phyloP scores from a whole-genome alignment of 1,284 basidiomycete species.

The Prillingera fragicola region DNA sequence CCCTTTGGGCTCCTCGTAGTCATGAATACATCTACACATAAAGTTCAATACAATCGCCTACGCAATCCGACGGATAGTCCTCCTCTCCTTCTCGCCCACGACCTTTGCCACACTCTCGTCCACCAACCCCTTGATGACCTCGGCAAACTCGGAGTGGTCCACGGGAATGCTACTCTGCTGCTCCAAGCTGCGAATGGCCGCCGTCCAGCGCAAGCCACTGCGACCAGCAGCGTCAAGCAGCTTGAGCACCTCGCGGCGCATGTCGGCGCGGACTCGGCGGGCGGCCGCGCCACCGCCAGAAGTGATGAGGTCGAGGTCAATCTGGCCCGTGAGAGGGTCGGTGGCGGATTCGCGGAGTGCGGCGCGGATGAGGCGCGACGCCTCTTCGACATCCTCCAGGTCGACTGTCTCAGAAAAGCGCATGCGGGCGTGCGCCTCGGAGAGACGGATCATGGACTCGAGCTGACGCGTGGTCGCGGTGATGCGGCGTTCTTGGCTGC shows the following conservation, averaged over 20 bases:
- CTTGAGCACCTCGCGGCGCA: conserved; percentile 65
- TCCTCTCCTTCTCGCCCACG: conserved; percentile 74
- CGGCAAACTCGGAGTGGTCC: conserved; percentile 69
- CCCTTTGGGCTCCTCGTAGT: no score
- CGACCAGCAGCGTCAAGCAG: conserved; percentile 61
- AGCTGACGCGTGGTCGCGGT: conserved; percentile 97
- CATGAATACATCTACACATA: no score
- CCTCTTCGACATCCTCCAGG: conserved; percentile 81
- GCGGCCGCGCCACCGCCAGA: conserved; percentile 84
- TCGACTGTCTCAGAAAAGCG: conserved; percentile 80
- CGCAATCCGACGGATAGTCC: conserved; percentile 61
- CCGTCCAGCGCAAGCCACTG: conserved; percentile 69
- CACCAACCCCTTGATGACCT: conserved; percentile 71
- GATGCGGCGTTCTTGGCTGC: conserved; percentile 83
- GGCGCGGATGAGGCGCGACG: conserved; percentile 85
- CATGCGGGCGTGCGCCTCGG: conserved; percentile 95
- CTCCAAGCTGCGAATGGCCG: conserved; percentile 66
- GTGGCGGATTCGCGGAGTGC: conserved; percentile 90
- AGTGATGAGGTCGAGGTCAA: conserved; percentile 93
- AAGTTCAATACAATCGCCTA: no score
- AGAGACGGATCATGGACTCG: conserved; percentile 95
- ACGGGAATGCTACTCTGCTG: conserved; percentile 74
- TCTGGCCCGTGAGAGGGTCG: conserved; percentile 83
- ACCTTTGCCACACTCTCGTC: conserved; percentile 76
- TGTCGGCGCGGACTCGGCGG: conserved; percentile 73